Evolutionary conservation across 2,329 filamentous ascomycete genomes (phyloP).

Genomic region (Ceratocystis eucalypticola): DNA sequence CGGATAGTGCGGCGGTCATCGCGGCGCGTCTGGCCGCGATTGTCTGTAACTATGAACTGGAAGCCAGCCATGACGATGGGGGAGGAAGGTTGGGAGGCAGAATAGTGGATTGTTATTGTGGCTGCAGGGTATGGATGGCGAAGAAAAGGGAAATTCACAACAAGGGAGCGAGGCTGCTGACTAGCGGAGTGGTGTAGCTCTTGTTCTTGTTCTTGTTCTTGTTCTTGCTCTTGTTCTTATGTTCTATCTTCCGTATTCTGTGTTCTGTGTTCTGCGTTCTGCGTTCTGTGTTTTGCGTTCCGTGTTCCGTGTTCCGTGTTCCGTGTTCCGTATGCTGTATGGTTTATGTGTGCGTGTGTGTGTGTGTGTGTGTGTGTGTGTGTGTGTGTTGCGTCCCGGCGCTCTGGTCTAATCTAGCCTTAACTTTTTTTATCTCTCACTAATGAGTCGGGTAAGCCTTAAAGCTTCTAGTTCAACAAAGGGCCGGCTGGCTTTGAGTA

Average conservation of each 20-base stretch:
- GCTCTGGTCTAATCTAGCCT: background rate
- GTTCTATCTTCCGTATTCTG: too few species aligned
- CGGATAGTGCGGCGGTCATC: constrained; percentile 18
- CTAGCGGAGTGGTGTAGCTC: too few species aligned
- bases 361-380: background rate
- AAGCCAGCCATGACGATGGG: constrained; percentile 15
- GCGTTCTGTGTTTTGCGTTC: too few species aligned
- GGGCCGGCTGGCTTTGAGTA: background rate
- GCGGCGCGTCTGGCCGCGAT: constrained; percentile 19
- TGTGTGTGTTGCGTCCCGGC: background rate
- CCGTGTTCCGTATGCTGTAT: too few species aligned
- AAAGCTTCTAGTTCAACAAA: background rate
- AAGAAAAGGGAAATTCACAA: too few species aligned
- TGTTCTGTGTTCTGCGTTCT: too few species aligned
- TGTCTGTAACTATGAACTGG: constrained; percentile 20
- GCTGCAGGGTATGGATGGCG: too few species aligned
- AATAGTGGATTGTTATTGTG: background rate
- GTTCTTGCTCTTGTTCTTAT: too few species aligned
- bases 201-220: too few species aligned
- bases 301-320: too few species aligned
- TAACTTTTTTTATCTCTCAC: background rate
- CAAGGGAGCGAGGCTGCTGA: too few species aligned
- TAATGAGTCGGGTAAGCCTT: background rate
- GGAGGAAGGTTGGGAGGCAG: background rate
- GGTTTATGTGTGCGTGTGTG: background rate